Base-by-base conservation (phyloP, 2,329 filamentous ascomycete species). In the Rosellinia necatrix region DNA sequence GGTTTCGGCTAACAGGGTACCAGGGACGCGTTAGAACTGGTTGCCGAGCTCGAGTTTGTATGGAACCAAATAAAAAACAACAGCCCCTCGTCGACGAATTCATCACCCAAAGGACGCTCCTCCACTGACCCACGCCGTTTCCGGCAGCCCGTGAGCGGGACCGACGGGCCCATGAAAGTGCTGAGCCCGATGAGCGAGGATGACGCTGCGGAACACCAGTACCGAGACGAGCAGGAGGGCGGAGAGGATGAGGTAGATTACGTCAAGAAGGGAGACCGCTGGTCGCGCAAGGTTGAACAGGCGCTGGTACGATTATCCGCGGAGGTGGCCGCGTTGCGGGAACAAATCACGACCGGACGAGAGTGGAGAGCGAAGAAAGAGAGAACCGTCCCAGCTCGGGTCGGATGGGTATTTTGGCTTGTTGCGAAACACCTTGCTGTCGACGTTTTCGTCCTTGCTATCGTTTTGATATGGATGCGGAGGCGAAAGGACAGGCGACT, bases 61-160 rank as follows among this genome's bases (percentile, higher is more conserved):
- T 99, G 94, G 94, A 92, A 97, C 66, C 94, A 97, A 72, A 93
- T 99, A 66, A 96, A 94, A 73, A 89, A 88, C 65, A 97, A 93
- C 67, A 84, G 85, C 9, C 85, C 88, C 3, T 84, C 83, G 15
- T 86, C 87, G 32, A 76, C 86, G 34, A 71, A 81, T 35, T 80
- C 82, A 9, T 84, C 81, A 1, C 80, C 81, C n/a, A 78, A 80
- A 61, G 75, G 70, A 51, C 59, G 63, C 63, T 59, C 71, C 65
- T 56, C 70, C 61, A 62, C 66, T 69, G 74, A 70, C 58, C 76
- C 73, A 41, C 79, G 75, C 59, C 71, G 66, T 60, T 80, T 81
- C 63, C 71, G 78, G 65, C 71, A 78, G 64, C 75, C 78, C 42
- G 49, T 73, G 60, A 78, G 76, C 65, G 77, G 82, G 48, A 76